Evolutionary conservation across 2,329 filamentous ascomycete species (phyloP), one percentile per base, ranked within the genome.

Genomic region (Cercospora brassicicola): DNA sequence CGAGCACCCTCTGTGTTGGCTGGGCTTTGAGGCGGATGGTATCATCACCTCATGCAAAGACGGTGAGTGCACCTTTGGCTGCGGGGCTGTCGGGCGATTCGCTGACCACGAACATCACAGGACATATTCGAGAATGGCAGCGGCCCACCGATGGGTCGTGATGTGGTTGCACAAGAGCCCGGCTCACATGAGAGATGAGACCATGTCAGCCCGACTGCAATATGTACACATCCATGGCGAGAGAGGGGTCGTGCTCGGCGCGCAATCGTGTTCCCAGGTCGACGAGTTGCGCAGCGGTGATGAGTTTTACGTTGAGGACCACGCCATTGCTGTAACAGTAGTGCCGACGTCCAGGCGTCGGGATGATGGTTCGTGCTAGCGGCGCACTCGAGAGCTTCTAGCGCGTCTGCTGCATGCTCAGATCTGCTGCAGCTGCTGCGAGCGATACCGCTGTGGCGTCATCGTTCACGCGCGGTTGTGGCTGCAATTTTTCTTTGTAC

Each of bases 1-100:
- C 78, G 88, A 90, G 69, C 93, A 98, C 79, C 93, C 94, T 63
- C 84, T 96, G 56, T 92, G 89, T 78, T 97, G 94, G 90, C 81
- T 99, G 45, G 91, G 90, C n/a, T 99, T 99, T 75, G 94, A 94
- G 64, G 91, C 97, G 78, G 90, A 96, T 75, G 91, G 91, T 71
- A 97, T 99, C 73, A 89, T 98, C 76, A 97, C 93, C 39, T 93
- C 92, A 73, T 97, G 93, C 81, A 91, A 93, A 77, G 91, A 90
- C 81, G 94, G 94, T 96, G 83, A 80, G 90, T 66, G 84, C 57
- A 55, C 60, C 45, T 56, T 55, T 13, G 26, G 48, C 13, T 15
- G 31, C 45, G 18, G 45, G 18, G 20, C 30, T 9, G 28, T 18
- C 11, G 36, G n/a, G 30, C 48, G 13, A 33, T 36, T 7, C 30